These are phyloP conservation scores for Lindgomyces ingoldianus DNA, from an alignment of 495 filamentous ascomycete species.

Conservation along the genomic window DNA sequence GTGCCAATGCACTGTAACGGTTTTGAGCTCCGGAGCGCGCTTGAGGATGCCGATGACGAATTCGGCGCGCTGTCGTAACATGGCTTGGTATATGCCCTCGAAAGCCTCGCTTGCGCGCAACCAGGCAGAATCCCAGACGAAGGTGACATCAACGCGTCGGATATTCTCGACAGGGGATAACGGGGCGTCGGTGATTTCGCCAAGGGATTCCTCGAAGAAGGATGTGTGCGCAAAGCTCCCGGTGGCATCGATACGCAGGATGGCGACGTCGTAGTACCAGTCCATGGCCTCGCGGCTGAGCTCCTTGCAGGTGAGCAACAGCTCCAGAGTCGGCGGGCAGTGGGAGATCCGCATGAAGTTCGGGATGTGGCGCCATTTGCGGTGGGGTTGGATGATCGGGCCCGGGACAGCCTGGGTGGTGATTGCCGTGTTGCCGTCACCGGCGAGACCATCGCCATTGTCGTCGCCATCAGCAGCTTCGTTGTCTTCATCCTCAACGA, in stretches of 20 bases:
- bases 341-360: conserved; percentile 26
- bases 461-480: conserved; percentile 17
- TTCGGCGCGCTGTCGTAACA: conserved; percentile 15
- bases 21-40: conserved; percentile 17
- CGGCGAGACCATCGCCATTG: conserved; percentile 7
- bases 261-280: conserved; percentile 31
- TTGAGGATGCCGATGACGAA: conserved; percentile 20
- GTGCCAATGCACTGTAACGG: conserved; percentile 28
- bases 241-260: conserved; percentile 30
- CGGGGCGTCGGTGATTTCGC: conserved; percentile 18
- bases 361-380: conserved; percentile 35
- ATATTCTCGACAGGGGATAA: conserved; percentile 34
- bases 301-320: conserved; percentile 24
- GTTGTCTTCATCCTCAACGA: not conserved
- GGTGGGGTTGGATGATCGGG: conserved; percentile 4
- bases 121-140: conserved; percentile 34
- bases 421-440: conserved; percentile 3
- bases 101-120: not conserved
- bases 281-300: conserved; percentile 23
- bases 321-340: conserved; percentile 23
- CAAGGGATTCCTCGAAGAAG: conserved; percentile 28
- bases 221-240: conserved; percentile 29
- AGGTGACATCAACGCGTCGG: conserved; percentile 26
- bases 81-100: conserved; percentile 12
- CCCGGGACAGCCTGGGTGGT: not conserved